Conservation (phyloP, 345 rosid genomes). For the Cardamine occulta region DNA sequence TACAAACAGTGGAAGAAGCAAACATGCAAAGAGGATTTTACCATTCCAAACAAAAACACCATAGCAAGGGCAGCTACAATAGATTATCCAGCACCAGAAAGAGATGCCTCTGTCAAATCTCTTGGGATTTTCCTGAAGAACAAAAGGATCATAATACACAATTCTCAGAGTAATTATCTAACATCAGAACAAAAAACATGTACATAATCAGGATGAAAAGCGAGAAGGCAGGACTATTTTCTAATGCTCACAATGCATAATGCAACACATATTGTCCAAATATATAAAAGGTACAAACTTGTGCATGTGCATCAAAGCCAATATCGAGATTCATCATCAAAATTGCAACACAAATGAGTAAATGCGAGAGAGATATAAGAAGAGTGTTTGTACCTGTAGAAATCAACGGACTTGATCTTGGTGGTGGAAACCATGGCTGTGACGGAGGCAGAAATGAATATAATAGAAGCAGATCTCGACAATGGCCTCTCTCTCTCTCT, state of each 20-base stretch:
- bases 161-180: not conserved
- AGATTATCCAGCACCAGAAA: constrained; percentile 92
- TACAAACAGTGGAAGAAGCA: not conserved
- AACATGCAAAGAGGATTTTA: constrained; percentile 31
- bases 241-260: not conserved
- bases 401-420: constrained; percentile 74
- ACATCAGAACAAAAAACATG: not conserved
- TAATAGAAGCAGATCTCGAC: constrained; percentile 21
- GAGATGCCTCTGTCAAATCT: constrained; percentile 93
- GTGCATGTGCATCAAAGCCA: not conserved
- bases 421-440: constrained; percentile 62
- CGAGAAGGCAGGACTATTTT: not conserved
- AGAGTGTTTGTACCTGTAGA: constrained; percentile 55
- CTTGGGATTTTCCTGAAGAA: constrained; percentile 87
- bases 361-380: not conserved
- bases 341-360: not conserved
- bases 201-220: not conserved
- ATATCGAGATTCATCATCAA: constrained; percentile 5
- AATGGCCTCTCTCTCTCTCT: not conserved
- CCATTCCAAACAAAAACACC: constrained; percentile 96
- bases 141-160: constrained; percentile 11
- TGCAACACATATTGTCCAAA: not conserved
- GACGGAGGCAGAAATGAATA: not conserved
- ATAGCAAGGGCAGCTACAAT: constrained; percentile 75
- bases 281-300: constrained; percentile 1